Base-by-base conservation (phyloP, 2,329 filamentous ascomycete species). In the Magnaporthiopsis rhizophila region DNA sequence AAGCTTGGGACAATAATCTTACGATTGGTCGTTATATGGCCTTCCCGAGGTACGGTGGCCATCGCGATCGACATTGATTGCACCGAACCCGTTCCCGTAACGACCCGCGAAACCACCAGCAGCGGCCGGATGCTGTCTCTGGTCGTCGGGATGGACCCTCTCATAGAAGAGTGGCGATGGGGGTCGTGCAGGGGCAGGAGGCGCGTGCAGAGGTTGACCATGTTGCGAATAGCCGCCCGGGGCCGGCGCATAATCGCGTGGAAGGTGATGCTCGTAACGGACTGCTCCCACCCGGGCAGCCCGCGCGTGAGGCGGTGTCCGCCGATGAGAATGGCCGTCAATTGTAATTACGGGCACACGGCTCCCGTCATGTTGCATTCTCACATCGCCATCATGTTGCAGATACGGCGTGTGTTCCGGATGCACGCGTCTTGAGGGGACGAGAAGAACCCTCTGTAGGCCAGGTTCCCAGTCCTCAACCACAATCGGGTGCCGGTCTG, bases 401-500 rank as follows among this genome's bases (percentile, higher is more conserved):
- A 53, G 18, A 24, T n/a, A 11, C 1, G 18, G 45, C 45, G 45
- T 24, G 21, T 53, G 45, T 21, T 53, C 45, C 5, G 45, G 6
- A 21, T 53, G 45, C 45, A 53, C 45, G 18, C 45, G 45, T 1
- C 45, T 21, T 8, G 45, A n/a, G 45, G 45, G 45, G 2, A 53
- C 45, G 18, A 53, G 45, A 2, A 53, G 18, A 53, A 53, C 45
- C 45, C 45, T 21, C 45, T 53, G 12, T 2, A 21, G 21, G 11
- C 45, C n/a, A 24, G 3, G 45, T 18, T 56, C 60, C 65, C 65
- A 64, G 50, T 63, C 63, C 21, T 66, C 65, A 13, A 65, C 53
- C 21, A 63, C 24, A n/a, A 66, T 65, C 15, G 65, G 65, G 15
- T 61, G 65, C 12, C 45, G n/a, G 13, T 50, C 62, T 36, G 62